Evolutionary conservation across 495 filamentous ascomycete genomes (phyloP), one percentile per base, ranked within the genome.

Genomic region (Immersiella caudata): DNA sequence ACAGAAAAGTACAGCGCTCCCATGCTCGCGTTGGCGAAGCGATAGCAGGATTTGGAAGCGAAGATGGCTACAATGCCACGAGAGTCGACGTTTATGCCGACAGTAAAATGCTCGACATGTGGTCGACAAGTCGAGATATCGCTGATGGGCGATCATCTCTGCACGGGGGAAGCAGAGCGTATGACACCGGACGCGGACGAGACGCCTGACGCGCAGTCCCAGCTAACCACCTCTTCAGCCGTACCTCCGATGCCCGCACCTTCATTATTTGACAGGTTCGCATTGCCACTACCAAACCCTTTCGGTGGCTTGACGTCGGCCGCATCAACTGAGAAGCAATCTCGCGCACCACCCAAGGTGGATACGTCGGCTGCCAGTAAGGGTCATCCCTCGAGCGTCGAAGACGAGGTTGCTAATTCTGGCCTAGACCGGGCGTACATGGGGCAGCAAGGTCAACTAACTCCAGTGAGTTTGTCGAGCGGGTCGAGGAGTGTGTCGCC

Each of bases 31-130:
- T 51, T 64, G 26, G 54, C 51, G 21, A 35, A 33, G 27, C 65
- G 60, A 35, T 66, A 64, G 73, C 65, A 69, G 55, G 61, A 66
- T 55, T 65, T 24, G 46, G 68, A 24, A 64, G 27, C 51, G 64
- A 75, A 66, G 22, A 86, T 84, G 84, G 80, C 82, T 68, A 76
- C 77, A 36, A 68, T 79, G 50, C 78, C 81, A 69, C 80, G 88
- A 72, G 83, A 86, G 67, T 86, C 87, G 81, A 88, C 86, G 80
- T 88, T 94, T 60, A 83, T 99, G 82, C 93, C 94, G 73, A 88
- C 88, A 21, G 93, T 99, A 78, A 98, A 97, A 87, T 99, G 95
- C 82, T 98, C 96, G 59, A 90, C 84, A 76, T 99, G 95, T 75
- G 88, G 88, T 56, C 79, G 81, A 36, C 87, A 95, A 75, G 93